Conservation (phyloP, 169 alveolate species). For the Babesia divergens region DNA sequence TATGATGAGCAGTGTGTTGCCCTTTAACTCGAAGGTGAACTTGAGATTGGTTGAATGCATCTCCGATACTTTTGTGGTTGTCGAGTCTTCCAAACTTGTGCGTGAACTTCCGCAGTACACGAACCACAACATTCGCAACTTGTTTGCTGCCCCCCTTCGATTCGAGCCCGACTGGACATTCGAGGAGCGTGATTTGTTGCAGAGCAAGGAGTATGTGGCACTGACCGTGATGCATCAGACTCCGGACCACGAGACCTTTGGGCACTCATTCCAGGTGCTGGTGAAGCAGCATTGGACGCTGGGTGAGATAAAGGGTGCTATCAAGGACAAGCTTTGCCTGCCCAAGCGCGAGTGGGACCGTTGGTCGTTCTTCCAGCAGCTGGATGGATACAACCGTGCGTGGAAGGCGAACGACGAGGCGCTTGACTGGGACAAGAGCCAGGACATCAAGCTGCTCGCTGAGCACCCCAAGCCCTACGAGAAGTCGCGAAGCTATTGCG, state of each 20-base stretch:
- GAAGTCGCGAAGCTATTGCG: slow-evolving; percentile 30
- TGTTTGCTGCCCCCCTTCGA: slow-evolving; percentile 71
- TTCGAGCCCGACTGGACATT: slow-evolving; percentile 74
- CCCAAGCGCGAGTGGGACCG: slow-evolving; percentile 67
- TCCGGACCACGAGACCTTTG: slow-evolving; percentile 62
- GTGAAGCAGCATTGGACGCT: slow-evolving; percentile 51
- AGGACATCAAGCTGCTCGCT: slow-evolving; percentile 47
- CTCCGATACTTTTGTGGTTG: slow-evolving; percentile 9
- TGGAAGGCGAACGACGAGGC: slow-evolving; percentile 69
- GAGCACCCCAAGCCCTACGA: slow-evolving; percentile 67
- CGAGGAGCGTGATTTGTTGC: slow-evolving; percentile 61
- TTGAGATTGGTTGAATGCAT: slow-evolving; percentile 30
- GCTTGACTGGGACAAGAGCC: slow-evolving; percentile 60
- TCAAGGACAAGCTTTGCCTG: slow-evolving; percentile 37
- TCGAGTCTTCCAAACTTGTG: slow-evolving; percentile 21
- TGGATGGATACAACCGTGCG: slow-evolving; percentile 38
- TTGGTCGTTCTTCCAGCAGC: slow-evolving; percentile 63
- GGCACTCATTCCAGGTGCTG: slow-evolving; percentile 61
- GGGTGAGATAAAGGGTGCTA: slow-evolving; percentile 51
- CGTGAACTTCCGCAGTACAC: slow-evolving; percentile 49
- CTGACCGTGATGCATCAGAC: slow-evolving; percentile 65
- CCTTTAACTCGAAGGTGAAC: neutral
- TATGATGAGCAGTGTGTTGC: neutral
- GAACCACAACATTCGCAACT: slow-evolving; percentile 51
- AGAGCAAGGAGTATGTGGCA: neutral